Evolutionary conservation across 345 rosid genomes (phyloP).

Genomic region (Cardamine chenopodiifolia): DNA sequence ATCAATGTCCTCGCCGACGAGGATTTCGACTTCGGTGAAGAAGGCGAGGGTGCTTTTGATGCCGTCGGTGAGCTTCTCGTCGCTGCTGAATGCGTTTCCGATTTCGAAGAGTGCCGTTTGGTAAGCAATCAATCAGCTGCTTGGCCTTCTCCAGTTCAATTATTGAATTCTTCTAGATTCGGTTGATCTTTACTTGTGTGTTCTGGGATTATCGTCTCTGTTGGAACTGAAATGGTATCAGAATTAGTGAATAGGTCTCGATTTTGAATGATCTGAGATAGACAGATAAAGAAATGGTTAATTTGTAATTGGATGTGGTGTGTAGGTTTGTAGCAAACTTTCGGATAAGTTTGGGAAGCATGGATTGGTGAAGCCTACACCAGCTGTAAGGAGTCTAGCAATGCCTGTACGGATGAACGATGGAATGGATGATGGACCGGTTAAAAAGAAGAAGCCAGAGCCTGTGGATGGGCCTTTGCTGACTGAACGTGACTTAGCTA

Average conservation of each 20-base stretch:
- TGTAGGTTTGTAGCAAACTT: slow-evolving; percentile 76
- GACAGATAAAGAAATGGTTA: not conserved
- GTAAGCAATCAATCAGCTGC: slow-evolving; percentile 37
- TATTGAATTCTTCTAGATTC: not conserved
- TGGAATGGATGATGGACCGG: slow-evolving; percentile 94
- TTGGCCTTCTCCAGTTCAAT: not conserved
- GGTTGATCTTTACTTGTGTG: not conserved
- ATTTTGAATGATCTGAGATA: slow-evolving; percentile 6
- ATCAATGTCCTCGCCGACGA: slow-evolving; percentile 97
- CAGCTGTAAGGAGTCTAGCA: slow-evolving; percentile 83
- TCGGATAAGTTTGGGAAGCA: slow-evolving; percentile 91
- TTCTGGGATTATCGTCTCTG: not conserved
- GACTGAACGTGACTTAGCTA: slow-evolving; percentile 76
- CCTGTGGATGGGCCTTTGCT: slow-evolving; percentile 75
- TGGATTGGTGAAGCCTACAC: slow-evolving; percentile 74
- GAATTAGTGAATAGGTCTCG: not conserved
- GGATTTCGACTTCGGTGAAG: slow-evolving; percentile 93
- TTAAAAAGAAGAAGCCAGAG: slow-evolving; percentile 97
- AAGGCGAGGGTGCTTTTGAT: slow-evolving; percentile 87
- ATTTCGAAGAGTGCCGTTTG: slow-evolving; percentile 74
- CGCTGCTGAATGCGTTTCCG: slow-evolving; percentile 82
- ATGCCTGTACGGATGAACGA: slow-evolving; percentile 93
- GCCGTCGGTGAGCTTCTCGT: slow-evolving; percentile 95
- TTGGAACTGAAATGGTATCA: not conserved
- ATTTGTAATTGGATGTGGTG: slow-evolving; percentile 2